These are phyloP conservation scores for Rheum nobile DNA, from an alignment of 148 eudicot genomes.

Conservation along the genomic window DNA sequence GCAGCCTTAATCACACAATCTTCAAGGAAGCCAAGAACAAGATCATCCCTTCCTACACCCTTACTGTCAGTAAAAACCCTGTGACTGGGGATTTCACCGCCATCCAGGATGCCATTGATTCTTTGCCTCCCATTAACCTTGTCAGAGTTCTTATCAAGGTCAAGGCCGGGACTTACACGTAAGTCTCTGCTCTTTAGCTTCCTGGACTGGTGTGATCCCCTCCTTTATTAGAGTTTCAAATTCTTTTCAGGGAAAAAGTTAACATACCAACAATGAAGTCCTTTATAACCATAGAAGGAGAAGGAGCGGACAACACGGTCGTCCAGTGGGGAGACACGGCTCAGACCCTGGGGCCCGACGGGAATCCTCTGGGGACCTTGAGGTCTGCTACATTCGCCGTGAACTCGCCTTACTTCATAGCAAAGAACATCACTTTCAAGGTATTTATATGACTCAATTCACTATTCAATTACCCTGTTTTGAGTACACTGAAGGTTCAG, in stretches of 20 bases:
- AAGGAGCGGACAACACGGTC: constrained; percentile 79
- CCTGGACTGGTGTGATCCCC: too few species aligned
- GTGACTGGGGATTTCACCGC: constrained; percentile 60
- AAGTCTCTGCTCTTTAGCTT: constrained; percentile 23
- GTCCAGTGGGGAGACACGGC: constrained; percentile 97
- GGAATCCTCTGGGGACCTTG: constrained; percentile 59
- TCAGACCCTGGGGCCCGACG: constrained; percentile 54
- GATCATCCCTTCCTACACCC: constrained; percentile 45
- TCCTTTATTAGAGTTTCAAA: too few species aligned
- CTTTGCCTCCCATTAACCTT: constrained; percentile 64
- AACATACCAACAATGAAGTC: constrained; percentile 60
- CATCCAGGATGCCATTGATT: constrained; percentile 81
- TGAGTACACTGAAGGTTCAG: background rate
- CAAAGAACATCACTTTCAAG: constrained; percentile 90
- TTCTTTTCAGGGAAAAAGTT: constrained; percentile 83
- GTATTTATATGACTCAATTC: constrained; percentile 13
- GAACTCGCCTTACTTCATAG: constrained; percentile 75
- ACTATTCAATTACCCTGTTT: background rate
- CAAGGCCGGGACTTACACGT: constrained; percentile 86
- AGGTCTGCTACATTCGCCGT: constrained; percentile 88
- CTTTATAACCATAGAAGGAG: constrained; percentile 81
- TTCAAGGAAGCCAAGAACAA: constrained; percentile 63
- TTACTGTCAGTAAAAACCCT: constrained; percentile 65
- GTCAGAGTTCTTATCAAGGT: constrained; percentile 70
- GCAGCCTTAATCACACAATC: constrained; percentile 65